Percentiles rank a stretch among this genome's conserved stretches.
These are phyloP conservation scores for Capsicum chinense DNA, from an alignment of 257 asterid species.

Conservation along the genomic window DNA sequence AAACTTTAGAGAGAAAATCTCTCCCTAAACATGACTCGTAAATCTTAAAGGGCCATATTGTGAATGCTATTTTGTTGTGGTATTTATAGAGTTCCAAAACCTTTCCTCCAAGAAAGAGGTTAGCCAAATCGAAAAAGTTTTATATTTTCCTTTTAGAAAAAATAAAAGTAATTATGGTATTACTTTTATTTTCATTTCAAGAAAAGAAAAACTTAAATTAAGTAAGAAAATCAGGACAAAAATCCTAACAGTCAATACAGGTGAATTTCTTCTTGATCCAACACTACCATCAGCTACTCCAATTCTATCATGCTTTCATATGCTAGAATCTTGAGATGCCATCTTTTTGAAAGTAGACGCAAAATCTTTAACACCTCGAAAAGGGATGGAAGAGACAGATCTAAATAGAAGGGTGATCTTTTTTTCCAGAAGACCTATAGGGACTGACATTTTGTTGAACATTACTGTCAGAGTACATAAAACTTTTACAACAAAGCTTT, in stretches of 20 bases:
- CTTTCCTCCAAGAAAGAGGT: no score
- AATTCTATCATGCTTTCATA: conserved; percentile 72
- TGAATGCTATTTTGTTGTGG: no score
- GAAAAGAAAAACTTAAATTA: no score
- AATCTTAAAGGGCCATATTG: no score
- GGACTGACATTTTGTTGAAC: conserved; percentile 56
- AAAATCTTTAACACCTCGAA: conserved; percentile 71
- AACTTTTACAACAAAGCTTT: conserved; percentile 33
- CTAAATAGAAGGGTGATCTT: conserved; percentile 48
- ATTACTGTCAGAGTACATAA: conserved; percentile 51
- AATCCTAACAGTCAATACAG: neutral
- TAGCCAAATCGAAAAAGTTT: no score
- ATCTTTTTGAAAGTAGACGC: conserved; percentile 77
- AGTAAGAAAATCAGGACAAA: no score
- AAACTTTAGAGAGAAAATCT: no score
- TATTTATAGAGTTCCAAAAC: no score
- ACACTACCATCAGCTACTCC: conserved; percentile 59
- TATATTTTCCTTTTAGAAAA: no score
- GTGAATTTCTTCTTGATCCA: conserved; percentile 86
- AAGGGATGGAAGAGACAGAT: conserved; percentile 63
- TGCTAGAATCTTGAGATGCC: conserved; percentile 75
- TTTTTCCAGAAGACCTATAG: conserved; percentile 51
- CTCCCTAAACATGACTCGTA: no score
- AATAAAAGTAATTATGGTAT: no score
- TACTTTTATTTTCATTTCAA: no score